Percentiles rank a stretch among this genome's conserved stretches.
These are phyloP conservation scores for Kwoniella sp. DNA, from an alignment of 768 basidiomycete species.

Conservation along the genomic window DNA sequence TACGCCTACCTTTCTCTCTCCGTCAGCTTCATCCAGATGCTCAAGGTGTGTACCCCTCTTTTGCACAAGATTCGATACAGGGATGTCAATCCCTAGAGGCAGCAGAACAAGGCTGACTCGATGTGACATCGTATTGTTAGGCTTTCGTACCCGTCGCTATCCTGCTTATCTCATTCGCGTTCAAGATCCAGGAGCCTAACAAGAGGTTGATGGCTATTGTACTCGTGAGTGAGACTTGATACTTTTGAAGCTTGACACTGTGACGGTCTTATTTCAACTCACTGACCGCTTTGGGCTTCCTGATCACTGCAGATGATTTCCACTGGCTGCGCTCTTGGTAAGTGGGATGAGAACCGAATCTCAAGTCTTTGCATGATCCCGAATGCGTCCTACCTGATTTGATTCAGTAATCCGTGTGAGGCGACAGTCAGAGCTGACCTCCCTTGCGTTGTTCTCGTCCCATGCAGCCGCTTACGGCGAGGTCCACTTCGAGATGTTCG, in stretches of 20 bases:
- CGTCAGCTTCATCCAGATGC: constrained; percentile 97
- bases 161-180: constrained; percentile 86
- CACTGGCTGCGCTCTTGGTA: constrained; percentile 63
- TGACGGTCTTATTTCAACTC: not conserved
- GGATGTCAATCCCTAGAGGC: not conserved
- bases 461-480: constrained; percentile 89
- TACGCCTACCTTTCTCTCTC: constrained; percentile 87
- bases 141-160: constrained; percentile 57
- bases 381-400: too few relatives aligned
- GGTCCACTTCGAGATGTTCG: constrained; percentile 78
- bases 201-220: constrained; percentile 79
- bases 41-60: constrained; percentile 66
- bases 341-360: not conserved
- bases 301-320: constrained; percentile 70
- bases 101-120: not conserved
- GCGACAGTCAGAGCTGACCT: too few relatives aligned
- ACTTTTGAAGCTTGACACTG: not conserved
- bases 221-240: constrained; percentile 51
- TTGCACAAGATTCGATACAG: not conserved
- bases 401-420: not conserved
- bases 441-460: too few relatives aligned
- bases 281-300: not conserved
- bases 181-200: constrained; percentile 84
- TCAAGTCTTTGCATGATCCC: not conserved
- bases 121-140: constrained; percentile 14